These are phyloP conservation scores for Porogramme epimiltina DNA, from an alignment of 1,284 basidiomycete genomes.

Conservation along the genomic window DNA sequence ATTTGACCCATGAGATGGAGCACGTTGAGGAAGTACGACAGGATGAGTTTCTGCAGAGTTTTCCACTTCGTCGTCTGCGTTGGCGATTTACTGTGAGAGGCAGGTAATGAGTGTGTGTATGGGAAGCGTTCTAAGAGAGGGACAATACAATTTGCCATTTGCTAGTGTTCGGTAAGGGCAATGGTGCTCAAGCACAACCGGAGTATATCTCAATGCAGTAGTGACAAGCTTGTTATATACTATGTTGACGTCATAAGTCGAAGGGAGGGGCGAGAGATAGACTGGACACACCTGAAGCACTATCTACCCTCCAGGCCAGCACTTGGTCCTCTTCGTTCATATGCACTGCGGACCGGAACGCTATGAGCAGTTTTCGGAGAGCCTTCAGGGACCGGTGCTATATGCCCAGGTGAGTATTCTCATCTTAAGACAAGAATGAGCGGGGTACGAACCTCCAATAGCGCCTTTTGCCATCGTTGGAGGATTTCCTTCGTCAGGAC, in stretches of 20 bases:
- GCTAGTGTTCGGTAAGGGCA: constrained; percentile 84
- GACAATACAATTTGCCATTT: constrained; percentile 81
- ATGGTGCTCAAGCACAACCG: constrained; percentile 87
- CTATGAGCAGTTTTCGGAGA: constrained; percentile 83
- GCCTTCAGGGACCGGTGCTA: constrained; percentile 88
- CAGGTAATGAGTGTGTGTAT: background rate
- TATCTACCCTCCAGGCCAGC: constrained; percentile 83
- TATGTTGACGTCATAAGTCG: constrained; percentile 28
- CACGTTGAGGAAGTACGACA: constrained; percentile 88
- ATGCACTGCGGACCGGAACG: constrained; percentile 87
- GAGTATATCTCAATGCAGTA: constrained; percentile 89
- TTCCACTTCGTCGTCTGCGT: constrained; percentile 75
- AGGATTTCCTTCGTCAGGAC: constrained; percentile 78
- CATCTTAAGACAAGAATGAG: background rate
- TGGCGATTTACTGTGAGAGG: constrained; percentile 68
- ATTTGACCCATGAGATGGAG: constrained; percentile 81
- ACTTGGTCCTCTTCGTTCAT: constrained; percentile 86
- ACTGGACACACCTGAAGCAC: constrained; percentile 58
- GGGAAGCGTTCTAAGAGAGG: background rate
- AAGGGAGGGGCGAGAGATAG: too few relatives aligned
- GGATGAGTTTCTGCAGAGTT: constrained; percentile 85
- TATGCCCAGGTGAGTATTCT: background rate
- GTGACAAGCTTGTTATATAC: constrained; percentile 93
- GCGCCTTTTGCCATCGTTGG: constrained; percentile 86
- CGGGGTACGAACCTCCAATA: constrained; percentile 69